Evolutionary conservation across 371 early-diverging fungal species (phyloP).

Genomic region (Lichtheimia ornata): DNA sequence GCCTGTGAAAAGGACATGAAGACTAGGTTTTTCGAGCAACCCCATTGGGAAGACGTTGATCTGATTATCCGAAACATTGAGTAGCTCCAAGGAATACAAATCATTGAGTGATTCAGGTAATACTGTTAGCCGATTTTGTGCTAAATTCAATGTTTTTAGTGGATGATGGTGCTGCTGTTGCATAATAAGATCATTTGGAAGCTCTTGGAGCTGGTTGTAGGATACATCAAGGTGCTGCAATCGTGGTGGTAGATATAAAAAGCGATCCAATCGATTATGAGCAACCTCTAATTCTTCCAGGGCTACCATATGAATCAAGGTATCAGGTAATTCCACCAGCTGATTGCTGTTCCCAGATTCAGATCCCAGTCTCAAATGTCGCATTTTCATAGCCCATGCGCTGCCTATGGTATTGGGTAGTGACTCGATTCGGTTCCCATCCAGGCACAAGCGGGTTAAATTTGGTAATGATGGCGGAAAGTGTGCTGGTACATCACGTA

Average conservation of each 20-base stretch:
- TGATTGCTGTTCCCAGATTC: not conserved
- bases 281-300: not conserved
- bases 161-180: not conserved
- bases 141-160: not conserved
- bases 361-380: not conserved
- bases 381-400: not conserved
- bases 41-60: not conserved
- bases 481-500: not conserved
- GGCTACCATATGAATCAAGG: not conserved
- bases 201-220: not conserved
- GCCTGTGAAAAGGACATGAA: slow-evolving; percentile 1
- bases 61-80: not conserved
- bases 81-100: not conserved
- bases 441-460: not conserved
- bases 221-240: not conserved
- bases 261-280: not conserved
- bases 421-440: not conserved
- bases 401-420: not conserved
- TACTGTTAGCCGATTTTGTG: not conserved
- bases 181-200: not conserved
- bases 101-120: not conserved
- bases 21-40: not conserved
- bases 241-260: not conserved
- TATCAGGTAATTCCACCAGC: not conserved
- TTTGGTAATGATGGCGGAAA: not conserved